Evolutionary conservation across 1,139 yeast genomes (phyloP).

Genomic region (Saccharomycopsis crataegensis): DNA sequence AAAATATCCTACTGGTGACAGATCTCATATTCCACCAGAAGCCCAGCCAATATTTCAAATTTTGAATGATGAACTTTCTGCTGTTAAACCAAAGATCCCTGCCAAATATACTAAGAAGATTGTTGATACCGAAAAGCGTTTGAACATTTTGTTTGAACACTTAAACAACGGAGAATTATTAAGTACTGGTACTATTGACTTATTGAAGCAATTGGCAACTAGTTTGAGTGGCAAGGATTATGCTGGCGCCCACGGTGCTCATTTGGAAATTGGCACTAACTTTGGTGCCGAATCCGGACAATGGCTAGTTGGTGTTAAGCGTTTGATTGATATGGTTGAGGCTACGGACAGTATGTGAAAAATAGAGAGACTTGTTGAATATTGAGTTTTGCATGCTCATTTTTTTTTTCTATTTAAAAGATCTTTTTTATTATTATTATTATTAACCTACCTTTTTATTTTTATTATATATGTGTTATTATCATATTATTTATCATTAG

Average conservation of each 20-base stretch:
- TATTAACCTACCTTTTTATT: too few species aligned
- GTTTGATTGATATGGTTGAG: conserved; percentile 67
- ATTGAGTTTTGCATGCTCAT: too few species aligned
- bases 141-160: conserved; percentile 70
- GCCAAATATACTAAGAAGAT: conserved; percentile 68
- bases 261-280: conserved; percentile 55
- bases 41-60: conserved; percentile 52
- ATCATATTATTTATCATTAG: too few species aligned
- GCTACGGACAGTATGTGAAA: conserved; percentile 11
- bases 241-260: conserved; percentile 49
- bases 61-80: conserved; percentile 47
- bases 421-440: too few species aligned
- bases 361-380: background rate
- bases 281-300: conserved; percentile 70
- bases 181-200: conserved; percentile 33
- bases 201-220: conserved; percentile 44
- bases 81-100: conserved; percentile 70
- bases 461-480: too few species aligned
- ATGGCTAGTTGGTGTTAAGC: conserved; percentile 91
- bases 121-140: conserved; percentile 74
- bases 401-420: too few species aligned
- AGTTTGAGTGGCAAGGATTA: conserved; percentile 51
- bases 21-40: conserved; percentile 57
- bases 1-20: conserved; percentile 61
- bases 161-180: conserved; percentile 63